Percentiles rank a stretch among this genome's conserved stretches.
These are phyloP conservation scores for Pterulicium gracile DNA, from an alignment of 1,284 basidiomycete species.

Conservation along the genomic window DNA sequence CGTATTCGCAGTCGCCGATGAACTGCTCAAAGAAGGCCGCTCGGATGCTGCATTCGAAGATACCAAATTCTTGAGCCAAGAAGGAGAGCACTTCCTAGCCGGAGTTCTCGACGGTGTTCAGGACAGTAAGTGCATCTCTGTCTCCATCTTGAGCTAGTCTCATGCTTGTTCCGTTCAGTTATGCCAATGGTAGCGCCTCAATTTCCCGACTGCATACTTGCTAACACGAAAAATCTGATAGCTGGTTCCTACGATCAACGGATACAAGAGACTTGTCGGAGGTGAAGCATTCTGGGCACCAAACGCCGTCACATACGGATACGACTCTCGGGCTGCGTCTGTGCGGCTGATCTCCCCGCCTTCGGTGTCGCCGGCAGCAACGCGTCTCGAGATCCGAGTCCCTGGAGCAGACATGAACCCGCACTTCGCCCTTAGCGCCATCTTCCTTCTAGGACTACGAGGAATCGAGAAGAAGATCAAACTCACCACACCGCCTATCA, in stretches of 20 bases:
- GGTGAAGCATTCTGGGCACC: constrained; percentile 95
- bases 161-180: constrained; percentile 25
- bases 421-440: constrained; percentile 78
- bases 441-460: constrained; percentile 78
- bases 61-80: constrained; percentile 74
- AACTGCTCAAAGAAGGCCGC: constrained; percentile 54
- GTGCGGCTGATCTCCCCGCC: constrained; percentile 89
- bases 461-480: constrained; percentile 74
- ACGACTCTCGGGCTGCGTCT: constrained; percentile 88
- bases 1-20: constrained; percentile 62
- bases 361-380: constrained; percentile 68
- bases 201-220: background rate
- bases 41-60: constrained; percentile 67
- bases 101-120: constrained; percentile 83
- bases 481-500: constrained; percentile 67
- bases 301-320: constrained; percentile 87
- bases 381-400: constrained; percentile 86
- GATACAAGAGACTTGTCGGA: constrained; percentile 96
- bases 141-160: constrained; percentile 1
- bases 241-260: constrained; percentile 91
- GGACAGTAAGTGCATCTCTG: constrained; percentile 48
- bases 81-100: constrained; percentile 88
- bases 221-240: constrained; percentile 18
- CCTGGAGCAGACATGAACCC: constrained; percentile 96
- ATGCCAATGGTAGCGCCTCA: constrained; percentile 42